Base-by-base conservation (phyloP, 371 early-diverging fungal genomes). In the Mucor plumbeus region DNA sequence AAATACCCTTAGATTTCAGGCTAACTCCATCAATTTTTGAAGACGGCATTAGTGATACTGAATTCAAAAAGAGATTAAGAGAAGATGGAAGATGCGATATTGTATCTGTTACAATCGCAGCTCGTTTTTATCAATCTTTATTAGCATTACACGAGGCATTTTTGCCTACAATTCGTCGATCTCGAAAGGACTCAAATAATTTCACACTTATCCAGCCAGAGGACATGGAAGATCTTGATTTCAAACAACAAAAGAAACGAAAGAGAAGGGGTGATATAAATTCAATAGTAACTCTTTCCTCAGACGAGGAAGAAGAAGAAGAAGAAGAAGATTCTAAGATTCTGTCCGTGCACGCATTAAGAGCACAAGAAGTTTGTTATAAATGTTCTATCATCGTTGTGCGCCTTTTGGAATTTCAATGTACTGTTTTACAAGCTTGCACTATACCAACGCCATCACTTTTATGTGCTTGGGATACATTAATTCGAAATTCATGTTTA, bases 381-480 rank as follows among this genome's bases (percentile, higher is more conserved):
- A 64, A 70, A 5, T 61, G 70, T 10, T 69, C 81, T 10, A 62
- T 76, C 14, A 59, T 67, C 3, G 66, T 76, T 1, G 73, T 78
- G 0, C 76, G 81, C 4, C 59, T 81, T 15, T 48, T 76, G 21
- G 79, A 81, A 15, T 77, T 73, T 53, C 69, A 71, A 48, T 64
- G 72, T 34, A 68, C 54, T 3, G 43, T 44, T 7, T 53, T 75
- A 5, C 58, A 63, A 17, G 56, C 64, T 19, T 78, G 79, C 38
- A 71, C 69, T 7, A 61, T 73, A 31, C 43, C 74, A 11, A 59
- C 66, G 31, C 69, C 79, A 1, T 65, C 65, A 1, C 61, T 81
- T 3, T n/a, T 75, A 39, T 65, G 67, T 53, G 78, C 76, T 4
- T 81, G 81, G 75, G 81, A 81, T 48, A 68, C 71, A 0, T 68